Conservation (phyloP, 2,329 filamentous ascomycete species). For the Hirsutella minnesotensis region DNA sequence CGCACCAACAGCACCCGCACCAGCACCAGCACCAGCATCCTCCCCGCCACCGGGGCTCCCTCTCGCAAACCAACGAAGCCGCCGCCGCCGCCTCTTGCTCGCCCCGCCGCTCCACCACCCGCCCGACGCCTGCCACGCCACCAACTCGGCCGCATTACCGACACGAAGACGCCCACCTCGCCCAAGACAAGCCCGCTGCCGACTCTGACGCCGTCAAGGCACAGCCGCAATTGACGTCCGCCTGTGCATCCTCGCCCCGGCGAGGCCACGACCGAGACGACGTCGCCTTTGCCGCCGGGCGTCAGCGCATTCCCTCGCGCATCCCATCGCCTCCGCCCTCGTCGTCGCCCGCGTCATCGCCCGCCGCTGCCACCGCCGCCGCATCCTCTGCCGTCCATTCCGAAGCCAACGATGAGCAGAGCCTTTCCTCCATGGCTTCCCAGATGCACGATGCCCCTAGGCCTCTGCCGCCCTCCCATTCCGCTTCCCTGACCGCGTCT, state of each 20-base stretch:
- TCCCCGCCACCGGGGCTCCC: neutral
- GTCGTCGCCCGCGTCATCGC: slow-evolving; percentile 31
- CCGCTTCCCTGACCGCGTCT: slow-evolving; percentile 10
- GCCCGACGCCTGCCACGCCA: slow-evolving; percentile 1
- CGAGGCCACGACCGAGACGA: neutral
- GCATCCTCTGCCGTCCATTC: slow-evolving; percentile 3
- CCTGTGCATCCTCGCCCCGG: neutral
- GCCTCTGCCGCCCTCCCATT: neutral
- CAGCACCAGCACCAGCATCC: too few relatives aligned
- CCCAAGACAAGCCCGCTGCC: neutral
- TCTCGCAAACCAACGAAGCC: slow-evolving; percentile 4
- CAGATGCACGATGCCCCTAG: slow-evolving; percentile 13
- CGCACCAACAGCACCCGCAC: too few relatives aligned
- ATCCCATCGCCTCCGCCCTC: slow-evolving; percentile 44
- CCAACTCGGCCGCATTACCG: neutral
- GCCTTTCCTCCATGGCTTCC: slow-evolving; percentile 37
- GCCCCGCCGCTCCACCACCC: neutral
- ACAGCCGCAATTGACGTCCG: neutral
- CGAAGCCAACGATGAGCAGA: slow-evolving; percentile 28
- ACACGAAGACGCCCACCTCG: slow-evolving; percentile 9
- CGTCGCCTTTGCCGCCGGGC: neutral
- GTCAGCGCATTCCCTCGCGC: slow-evolving; percentile 23
- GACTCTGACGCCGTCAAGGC: neutral
- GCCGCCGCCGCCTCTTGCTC: slow-evolving; percentile 4
- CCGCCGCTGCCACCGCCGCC: slow-evolving; percentile 19